Evolutionary conservation across 2,329 filamentous ascomycete genomes (phyloP).

Genomic region (Lachnellula arida): DNA sequence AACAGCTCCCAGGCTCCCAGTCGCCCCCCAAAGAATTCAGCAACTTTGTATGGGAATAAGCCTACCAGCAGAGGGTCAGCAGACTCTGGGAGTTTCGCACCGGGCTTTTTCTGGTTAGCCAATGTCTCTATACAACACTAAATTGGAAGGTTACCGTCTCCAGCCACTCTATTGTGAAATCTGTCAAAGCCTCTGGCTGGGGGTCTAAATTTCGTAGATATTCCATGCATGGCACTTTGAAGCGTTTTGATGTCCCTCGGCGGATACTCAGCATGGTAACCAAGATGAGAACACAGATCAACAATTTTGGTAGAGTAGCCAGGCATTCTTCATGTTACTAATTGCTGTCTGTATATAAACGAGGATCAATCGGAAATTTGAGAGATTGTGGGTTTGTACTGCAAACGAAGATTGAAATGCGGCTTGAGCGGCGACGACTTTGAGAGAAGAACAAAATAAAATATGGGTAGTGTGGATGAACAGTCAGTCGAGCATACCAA

Average conservation of each 20-base stretch:
- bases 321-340: not conserved
- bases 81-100: not conserved
- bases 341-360: not conserved
- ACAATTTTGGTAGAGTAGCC: not conserved
- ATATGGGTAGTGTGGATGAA: not conserved
- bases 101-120: not conserved
- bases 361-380: not conserved
- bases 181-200: not conserved
- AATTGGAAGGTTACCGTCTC: not conserved
- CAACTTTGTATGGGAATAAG: too few relatives aligned
- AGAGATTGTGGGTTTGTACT: not conserved
- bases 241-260: not conserved
- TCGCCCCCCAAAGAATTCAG: too few relatives aligned
- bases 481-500: not conserved
- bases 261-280: not conserved
- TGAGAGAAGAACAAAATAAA: not conserved
- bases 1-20: too few relatives aligned
- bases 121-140: not conserved
- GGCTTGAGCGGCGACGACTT: not conserved
- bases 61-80: not conserved
- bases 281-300: not conserved
- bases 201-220: slow-evolving; percentile 2
- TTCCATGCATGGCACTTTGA: not conserved
- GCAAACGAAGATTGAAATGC: not conserved
- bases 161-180: slow-evolving; percentile 4